phyloP scores from a whole-genome alignment of 371 early-diverging fungal species.

The Nematocida major region DNA sequence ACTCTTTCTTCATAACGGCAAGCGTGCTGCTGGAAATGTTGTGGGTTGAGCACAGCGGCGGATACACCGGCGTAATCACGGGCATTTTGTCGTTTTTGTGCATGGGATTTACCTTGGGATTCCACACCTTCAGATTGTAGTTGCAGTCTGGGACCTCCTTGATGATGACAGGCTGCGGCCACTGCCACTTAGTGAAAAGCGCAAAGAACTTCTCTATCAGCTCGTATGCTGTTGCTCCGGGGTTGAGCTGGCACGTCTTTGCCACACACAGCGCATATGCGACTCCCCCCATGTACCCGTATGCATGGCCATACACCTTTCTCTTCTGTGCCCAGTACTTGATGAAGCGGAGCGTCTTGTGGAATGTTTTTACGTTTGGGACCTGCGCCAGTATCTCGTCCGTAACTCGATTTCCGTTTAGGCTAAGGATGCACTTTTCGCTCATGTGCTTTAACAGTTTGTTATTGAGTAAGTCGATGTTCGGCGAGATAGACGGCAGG shows the following conservation, averaged over 20 bases:
- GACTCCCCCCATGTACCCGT: constrained; percentile 98
- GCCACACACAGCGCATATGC: constrained; percentile 98
- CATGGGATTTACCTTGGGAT: constrained; percentile 78
- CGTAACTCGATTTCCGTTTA: constrained; percentile 95
- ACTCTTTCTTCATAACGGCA: constrained; percentile 74
- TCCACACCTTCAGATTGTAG: constrained; percentile 86
- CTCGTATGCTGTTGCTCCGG: constrained; percentile 77
- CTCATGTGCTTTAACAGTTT: constrained; percentile 79
- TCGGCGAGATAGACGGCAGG: constrained; percentile 72
- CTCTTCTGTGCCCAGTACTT: constrained; percentile 96
- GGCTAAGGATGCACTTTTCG: constrained; percentile 78
- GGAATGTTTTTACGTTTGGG: constrained; percentile 78
- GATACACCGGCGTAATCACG: constrained; percentile 97
- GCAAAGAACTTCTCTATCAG: constrained; percentile 82
- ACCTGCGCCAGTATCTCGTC: constrained; percentile 90
- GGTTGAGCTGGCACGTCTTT: constrained; percentile 89
- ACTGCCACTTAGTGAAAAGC: constrained; percentile 80
- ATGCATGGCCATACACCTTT: constrained; percentile 83
- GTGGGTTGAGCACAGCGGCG: constrained; percentile 97
- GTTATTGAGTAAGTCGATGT: constrained; percentile 77
- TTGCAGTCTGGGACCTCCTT: constrained; percentile 82
- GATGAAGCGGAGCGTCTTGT: constrained; percentile 81
- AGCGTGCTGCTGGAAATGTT: constrained; percentile 86
- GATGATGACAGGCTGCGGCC: constrained; percentile 92
- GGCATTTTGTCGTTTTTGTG: constrained; percentile 92